Percentiles rank a stretch among this genome's conserved stretches.
Conservation (phyloP, 345 rosid species). For the Bruguiera gymnorhiza region DNA sequence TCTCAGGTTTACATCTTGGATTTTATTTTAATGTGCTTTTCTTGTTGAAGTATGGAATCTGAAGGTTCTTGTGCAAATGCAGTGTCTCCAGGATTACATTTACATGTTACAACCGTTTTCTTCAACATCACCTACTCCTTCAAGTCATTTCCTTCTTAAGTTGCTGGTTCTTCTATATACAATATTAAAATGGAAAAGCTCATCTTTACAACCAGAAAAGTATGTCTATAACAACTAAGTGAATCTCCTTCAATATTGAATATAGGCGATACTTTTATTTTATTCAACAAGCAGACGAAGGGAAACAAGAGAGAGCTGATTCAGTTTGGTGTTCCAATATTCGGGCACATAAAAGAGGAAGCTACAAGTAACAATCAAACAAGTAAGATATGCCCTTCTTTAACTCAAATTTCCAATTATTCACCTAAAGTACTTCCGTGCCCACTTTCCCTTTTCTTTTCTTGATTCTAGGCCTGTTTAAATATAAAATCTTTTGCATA, state of each 20-base stretch:
- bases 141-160: neutral
- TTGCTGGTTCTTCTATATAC: neutral
- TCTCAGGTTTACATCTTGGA: slow-evolving; percentile 45
- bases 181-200: neutral
- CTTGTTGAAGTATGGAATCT: no score
- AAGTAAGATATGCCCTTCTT: slow-evolving; percentile 37
- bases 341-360: slow-evolving; percentile 64
- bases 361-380: slow-evolving; percentile 40
- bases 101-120: no score
- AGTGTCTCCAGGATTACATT: no score
- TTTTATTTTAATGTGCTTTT: no score
- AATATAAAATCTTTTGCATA: no score
- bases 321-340: slow-evolving; percentile 84
- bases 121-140: no score
- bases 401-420: no score
- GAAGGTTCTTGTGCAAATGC: no score
- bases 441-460: no score
- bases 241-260: slow-evolving; percentile 8
- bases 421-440: no score
- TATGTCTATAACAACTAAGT: neutral
- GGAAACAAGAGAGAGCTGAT: slow-evolving; percentile 90
- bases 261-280: slow-evolving; percentile 74
- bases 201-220: neutral
- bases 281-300: slow-evolving; percentile 87
- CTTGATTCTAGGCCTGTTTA: no score